A percentile compares a stretch with the other conserved stretches of the same genome.
Evolutionary conservation across 2,329 filamentous ascomycete genomes (phyloP).

Genomic region (Aspergillus sp.): DNA sequence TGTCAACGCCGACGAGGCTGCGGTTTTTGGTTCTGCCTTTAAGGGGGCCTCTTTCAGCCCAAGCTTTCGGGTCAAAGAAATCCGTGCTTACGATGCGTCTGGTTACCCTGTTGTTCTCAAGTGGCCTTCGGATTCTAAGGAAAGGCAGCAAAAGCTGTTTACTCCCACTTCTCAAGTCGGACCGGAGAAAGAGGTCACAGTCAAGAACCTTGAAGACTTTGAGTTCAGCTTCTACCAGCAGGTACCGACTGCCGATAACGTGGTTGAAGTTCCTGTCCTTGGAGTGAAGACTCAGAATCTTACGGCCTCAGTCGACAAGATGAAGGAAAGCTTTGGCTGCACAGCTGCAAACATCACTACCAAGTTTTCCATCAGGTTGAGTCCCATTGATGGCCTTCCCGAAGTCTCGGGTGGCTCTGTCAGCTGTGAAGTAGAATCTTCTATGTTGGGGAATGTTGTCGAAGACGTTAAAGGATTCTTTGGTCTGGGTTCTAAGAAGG

Average conservation of each 20-base stretch:
- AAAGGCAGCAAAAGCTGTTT: conserved; percentile 80
- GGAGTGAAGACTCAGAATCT: conserved; percentile 78
- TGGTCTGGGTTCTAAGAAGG: conserved; percentile 88
- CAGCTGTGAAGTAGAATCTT: conserved; percentile 79
- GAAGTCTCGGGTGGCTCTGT: conserved; percentile 73
- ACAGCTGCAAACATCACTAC: conserved; percentile 73
- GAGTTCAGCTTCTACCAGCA: conserved; percentile 77
- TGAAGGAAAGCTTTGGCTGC: conserved; percentile 79
- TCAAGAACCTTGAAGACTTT: conserved; percentile 82
- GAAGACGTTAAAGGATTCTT: conserved; percentile 96
- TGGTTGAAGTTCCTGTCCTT: conserved; percentile 61
- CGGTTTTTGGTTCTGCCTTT: conserved; percentile 94
- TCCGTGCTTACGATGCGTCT: conserved; percentile 74
- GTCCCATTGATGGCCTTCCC: conserved; percentile 72
- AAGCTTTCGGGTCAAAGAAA: conserved; percentile 97
- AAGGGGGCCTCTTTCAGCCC: conserved; percentile 89
- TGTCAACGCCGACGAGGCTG: conserved; percentile 95
- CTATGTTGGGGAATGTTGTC: conserved; percentile 77
- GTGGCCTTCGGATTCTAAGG: conserved; percentile 70
- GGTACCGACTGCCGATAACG: conserved; percentile 47
- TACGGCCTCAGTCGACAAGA: conserved; percentile 74
- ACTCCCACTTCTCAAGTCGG: conserved; percentile 73
- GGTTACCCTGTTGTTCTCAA: conserved; percentile 73
- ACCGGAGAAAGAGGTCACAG: conserved; percentile 76
- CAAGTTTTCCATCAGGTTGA: conserved; percentile 74